A percentile compares a stretch with the other conserved stretches of the same genome.
These are phyloP conservation scores for Escallonia rubra DNA, from an alignment of 129 eudicot species.

Conservation along the genomic window DNA sequence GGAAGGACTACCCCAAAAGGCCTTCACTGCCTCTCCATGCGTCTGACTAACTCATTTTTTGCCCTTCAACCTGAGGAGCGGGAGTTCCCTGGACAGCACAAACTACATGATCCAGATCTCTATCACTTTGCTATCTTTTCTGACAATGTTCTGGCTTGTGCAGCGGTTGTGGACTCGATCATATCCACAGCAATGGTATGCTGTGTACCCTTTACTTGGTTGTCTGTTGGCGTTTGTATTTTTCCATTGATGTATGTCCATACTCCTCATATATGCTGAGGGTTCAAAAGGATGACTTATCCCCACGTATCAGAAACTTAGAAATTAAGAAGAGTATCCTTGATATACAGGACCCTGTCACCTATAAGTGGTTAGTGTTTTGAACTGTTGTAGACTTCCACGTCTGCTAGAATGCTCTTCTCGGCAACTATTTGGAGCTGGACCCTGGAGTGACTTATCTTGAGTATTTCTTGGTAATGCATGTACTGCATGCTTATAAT, in stretches of 20 bases:
- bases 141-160: constrained; percentile 83
- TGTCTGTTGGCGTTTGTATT: neutral
- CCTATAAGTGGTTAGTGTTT: neutral
- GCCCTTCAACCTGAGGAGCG: constrained; percentile 37
- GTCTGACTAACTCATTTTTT: constrained; percentile 50
- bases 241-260: neutral
- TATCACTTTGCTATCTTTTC: constrained; percentile 78
- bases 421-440: neutral
- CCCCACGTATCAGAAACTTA: no score
- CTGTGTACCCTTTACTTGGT: constrained; percentile 9
- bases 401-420: neutral
- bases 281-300: neutral
- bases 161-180: constrained; percentile 87
- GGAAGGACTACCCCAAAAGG: constrained; percentile 71
- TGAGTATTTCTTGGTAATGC: no score
- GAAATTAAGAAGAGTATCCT: neutral
- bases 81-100: constrained; percentile 33
- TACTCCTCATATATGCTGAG: neutral
- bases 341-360: neutral
- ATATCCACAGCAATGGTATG: constrained; percentile 68
- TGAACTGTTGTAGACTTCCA: neutral
- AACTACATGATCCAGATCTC: constrained; percentile 41
- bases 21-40: constrained; percentile 69
- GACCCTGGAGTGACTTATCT: neutral
- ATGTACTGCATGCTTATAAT: no score